Conservation (phyloP, 129 eudicot species). For the Tanacetum coccineum region DNA sequence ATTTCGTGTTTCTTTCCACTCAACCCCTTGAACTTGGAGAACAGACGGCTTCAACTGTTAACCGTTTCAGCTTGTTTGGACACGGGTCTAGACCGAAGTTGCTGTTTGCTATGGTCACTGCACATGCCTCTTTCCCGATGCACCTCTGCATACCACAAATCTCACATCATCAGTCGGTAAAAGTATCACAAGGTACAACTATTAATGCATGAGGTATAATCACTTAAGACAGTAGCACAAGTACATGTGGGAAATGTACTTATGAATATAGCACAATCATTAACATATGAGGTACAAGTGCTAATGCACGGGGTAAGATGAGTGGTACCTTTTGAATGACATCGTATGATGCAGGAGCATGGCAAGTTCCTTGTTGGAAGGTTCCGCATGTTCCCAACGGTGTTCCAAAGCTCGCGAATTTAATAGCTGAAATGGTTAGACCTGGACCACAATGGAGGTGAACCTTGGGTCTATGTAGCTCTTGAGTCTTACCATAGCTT, state of each 20-base stretch:
- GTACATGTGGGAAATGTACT: background rate
- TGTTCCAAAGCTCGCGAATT: slow-evolving; percentile 59
- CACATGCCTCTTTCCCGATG: slow-evolving; percentile 50
- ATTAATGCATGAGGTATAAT: background rate
- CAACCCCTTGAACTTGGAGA: slow-evolving; percentile 34
- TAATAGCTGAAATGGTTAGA: slow-evolving; percentile 39
- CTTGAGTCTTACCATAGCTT: slow-evolving; percentile 40
- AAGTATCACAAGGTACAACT: background rate
- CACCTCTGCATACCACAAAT: slow-evolving; percentile 40
- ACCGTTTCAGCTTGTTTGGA: slow-evolving; percentile 46
- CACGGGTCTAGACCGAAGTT: slow-evolving; percentile 60
- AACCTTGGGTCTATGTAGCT: slow-evolving; percentile 41
- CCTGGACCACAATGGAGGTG: slow-evolving; percentile 45
- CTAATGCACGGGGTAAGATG: background rate
- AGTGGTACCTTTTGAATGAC: slow-evolving; percentile 32
- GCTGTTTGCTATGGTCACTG: slow-evolving; percentile 45
- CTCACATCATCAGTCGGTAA: background rate
- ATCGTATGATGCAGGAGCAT: slow-evolving; percentile 37
- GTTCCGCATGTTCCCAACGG: slow-evolving; percentile 57
- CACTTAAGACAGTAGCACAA: background rate
- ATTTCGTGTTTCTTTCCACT: slow-evolving; percentile 18
- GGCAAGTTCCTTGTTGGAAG: slow-evolving; percentile 50
- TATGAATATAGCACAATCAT: background rate
- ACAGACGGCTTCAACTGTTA: slow-evolving; percentile 59
- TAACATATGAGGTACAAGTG: background rate